Base-by-base conservation (phyloP, 192 early-diverging fungal genomes). In the Gigaspora rosea region DNA sequence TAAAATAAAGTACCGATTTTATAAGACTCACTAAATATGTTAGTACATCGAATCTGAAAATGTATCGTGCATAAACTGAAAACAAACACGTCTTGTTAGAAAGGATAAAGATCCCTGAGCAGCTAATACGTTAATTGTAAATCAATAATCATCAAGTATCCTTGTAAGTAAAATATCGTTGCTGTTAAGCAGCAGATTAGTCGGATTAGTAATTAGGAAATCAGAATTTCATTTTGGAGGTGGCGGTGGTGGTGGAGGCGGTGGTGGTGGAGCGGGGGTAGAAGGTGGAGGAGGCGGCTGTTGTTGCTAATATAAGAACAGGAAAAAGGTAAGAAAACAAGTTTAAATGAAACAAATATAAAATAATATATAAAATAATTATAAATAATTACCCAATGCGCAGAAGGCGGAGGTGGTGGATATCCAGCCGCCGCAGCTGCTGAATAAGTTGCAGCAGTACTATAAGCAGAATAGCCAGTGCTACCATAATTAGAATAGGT, bases 201-300 rank as follows among this genome's bases (percentile, higher is more conserved):
- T 15, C 18, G 16, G 48, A 41, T 68, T 68, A 68, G 66, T 68
- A 49, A 68, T 50, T 63, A 50, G 48, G 36, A 3, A 47, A 48
- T 68, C n/a, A 68, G 16, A 46, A 22, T 48, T 56, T 71, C 57
- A 50, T 71, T 69, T 47, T 35, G 49, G 58, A 32, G 77, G 54
- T 52, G 77, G 77, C 9, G 76, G 76, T 35, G 67, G 76, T 63
- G 76, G 76, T 11, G 64, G 57, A 18, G 77, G 77, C 8, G 77
- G 77, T 16, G 65, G 65, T n/a, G 77, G 77, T 63, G 77, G 77
- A 33, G 77, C 67, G 50, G 77, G 77, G 6, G 22, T 27, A 57
- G 67, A 71, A 48, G 77, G 77, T n/a, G 77, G 77, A 3, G 77
- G 77, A 8, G 77, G 77, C 18, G 66, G 77, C 13, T 27, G 77